phyloP scores from a whole-genome alignment of 148 eudicot species.

The Silene conica region DNA sequence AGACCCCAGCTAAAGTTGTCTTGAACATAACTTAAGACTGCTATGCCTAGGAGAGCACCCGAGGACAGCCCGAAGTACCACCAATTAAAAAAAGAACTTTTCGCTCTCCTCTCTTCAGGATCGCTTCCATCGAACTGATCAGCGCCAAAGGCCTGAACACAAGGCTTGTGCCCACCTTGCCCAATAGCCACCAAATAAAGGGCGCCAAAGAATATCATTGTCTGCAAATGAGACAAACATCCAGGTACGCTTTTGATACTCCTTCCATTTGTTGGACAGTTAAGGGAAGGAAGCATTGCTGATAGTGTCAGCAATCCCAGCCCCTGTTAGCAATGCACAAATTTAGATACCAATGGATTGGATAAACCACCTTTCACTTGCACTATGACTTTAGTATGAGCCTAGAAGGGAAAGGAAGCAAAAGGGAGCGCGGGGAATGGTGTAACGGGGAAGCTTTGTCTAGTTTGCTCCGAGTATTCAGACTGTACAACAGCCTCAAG shows the following conservation, averaged over 20 bases:
- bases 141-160: not conserved
- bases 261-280: not conserved
- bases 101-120: not conserved
- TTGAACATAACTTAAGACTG: not conserved
- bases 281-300: not conserved
- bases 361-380: too few relatives aligned
- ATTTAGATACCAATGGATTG: too few relatives aligned
- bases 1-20: not conserved
- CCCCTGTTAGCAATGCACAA: not conserved
- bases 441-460: too few relatives aligned
- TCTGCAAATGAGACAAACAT: not conserved
- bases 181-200: not conserved
- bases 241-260: not conserved
- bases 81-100: not conserved
- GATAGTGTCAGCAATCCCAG: not conserved
- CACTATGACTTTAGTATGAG: too few relatives aligned
- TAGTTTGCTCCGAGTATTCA: too few relatives aligned
- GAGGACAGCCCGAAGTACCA: not conserved
- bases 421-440: too few relatives aligned
- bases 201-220: not conserved
- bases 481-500: too few relatives aligned
- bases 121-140: not conserved
- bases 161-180: not conserved
- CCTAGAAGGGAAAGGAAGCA: too few relatives aligned
- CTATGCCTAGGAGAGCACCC: not conserved